Evolutionary conservation across 2,329 filamentous ascomycete species (phyloP).

Genomic region (Trichoderma breve): DNA sequence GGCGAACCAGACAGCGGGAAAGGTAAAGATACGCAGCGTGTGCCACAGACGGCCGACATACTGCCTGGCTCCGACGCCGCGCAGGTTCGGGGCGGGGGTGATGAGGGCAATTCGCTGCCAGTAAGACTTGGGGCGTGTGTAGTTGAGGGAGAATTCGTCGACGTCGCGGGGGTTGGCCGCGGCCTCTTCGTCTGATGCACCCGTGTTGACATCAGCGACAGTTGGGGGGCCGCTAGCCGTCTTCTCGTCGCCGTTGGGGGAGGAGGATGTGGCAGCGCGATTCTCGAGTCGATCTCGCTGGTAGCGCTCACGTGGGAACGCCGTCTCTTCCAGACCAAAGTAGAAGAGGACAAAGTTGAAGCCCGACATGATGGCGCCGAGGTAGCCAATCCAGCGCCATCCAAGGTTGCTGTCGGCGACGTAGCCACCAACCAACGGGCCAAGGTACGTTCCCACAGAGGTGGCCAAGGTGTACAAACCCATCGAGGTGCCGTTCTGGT

Average conservation of each 20-base stretch:
- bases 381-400: constrained; percentile 56
- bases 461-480: constrained; percentile 56
- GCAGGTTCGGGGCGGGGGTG: constrained; percentile 53
- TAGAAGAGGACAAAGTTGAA: constrained; percentile 47
- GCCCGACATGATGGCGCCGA: constrained; percentile 49
- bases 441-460: constrained; percentile 55
- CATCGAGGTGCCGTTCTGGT: constrained; percentile 53
- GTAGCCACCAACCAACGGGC: constrained; percentile 52
- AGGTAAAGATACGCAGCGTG: constrained; percentile 55
- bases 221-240: no score
- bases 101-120: constrained; percentile 55
- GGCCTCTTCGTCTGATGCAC: constrained; percentile 19
- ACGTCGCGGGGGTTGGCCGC: constrained; percentile 22
- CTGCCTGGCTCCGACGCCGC: constrained; percentile 52
- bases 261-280: not conserved
- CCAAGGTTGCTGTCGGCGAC: constrained; percentile 46
- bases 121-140: constrained; percentile 46
- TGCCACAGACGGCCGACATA: constrained; percentile 53
- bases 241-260: not conserved
- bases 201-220: constrained; percentile 22
- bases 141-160: constrained; percentile 27
- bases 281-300: not conserved
- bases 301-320: constrained; percentile 42
- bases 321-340: constrained; percentile 54
- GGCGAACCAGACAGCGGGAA: constrained; percentile 56